phyloP scores from a whole-genome alignment of 2,329 filamentous ascomycete genomes.

The Exserohilum rostratum region DNA sequence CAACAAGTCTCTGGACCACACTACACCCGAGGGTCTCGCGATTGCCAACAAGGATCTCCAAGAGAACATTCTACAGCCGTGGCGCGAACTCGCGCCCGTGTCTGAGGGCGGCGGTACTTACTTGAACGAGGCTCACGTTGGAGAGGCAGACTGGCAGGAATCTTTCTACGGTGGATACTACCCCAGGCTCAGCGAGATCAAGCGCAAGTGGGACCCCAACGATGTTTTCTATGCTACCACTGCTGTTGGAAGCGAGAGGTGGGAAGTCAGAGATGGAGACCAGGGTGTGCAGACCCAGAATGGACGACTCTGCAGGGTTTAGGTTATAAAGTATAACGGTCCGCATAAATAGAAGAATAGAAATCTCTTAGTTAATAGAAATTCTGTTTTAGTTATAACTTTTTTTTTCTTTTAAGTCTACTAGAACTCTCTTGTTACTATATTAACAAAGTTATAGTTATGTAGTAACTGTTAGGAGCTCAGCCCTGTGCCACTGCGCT shows the following conservation, averaged over 20 bases:
- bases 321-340: not conserved
- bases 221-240: slow-evolving; percentile 31
- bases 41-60: slow-evolving; percentile 12
- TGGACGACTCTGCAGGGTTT: slow-evolving; percentile 24
- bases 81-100: slow-evolving; percentile 16
- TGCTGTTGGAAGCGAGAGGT: slow-evolving; percentile 30
- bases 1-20: slow-evolving; percentile 6
- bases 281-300: slow-evolving; percentile 27
- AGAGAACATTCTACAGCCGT: slow-evolving; percentile 20
- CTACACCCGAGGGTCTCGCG: slow-evolving; percentile 18
- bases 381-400: not conserved
- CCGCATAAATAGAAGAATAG: not conserved
- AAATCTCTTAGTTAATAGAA: not conserved
- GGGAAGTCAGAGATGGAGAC: slow-evolving; percentile 26
- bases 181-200: slow-evolving; percentile 21
- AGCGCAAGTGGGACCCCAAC: slow-evolving; percentile 31
- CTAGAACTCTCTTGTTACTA: not conserved
- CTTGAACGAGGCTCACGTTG: slow-evolving; percentile 42
- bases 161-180: slow-evolving; percentile 44
- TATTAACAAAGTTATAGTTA: too few species aligned
- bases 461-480: too few species aligned
- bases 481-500: too few species aligned
- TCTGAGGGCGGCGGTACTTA: slow-evolving; percentile 34
- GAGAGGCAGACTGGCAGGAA: slow-evolving; percentile 41
- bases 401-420: not conserved